Evolutionary conservation across 768 basidiomycete species (phyloP).

Genomic region (Tricholoma matsutake): DNA sequence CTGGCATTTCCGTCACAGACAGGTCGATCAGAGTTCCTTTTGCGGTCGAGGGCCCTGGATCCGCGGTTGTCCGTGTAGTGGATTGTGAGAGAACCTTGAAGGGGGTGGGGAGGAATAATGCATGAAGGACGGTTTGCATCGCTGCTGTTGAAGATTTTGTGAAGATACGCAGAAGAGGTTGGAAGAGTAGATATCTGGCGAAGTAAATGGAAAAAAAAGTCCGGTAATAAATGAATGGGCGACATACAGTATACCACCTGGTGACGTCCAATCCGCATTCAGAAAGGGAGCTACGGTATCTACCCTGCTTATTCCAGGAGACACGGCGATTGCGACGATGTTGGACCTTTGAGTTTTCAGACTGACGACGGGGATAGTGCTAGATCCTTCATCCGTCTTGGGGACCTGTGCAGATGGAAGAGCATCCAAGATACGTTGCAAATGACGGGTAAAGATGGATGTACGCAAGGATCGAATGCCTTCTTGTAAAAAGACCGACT

Average conservation of each 20-base stretch:
- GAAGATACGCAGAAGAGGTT: slow-evolving; percentile 64
- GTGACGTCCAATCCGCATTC: slow-evolving; percentile 41
- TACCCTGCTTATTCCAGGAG: slow-evolving; percentile 70
- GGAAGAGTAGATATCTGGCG: slow-evolving; percentile 60
- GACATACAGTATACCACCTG: slow-evolving; percentile 51
- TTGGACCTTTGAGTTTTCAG: slow-evolving; percentile 58
- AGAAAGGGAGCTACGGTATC: slow-evolving; percentile 64
- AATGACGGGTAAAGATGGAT: slow-evolving; percentile 65
- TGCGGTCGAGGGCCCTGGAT: slow-evolving; percentile 5
- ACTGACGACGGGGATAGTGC: slow-evolving; percentile 35
- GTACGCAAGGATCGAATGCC: slow-evolving; percentile 64
- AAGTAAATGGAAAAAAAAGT: not conserved
- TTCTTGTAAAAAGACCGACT: slow-evolving; percentile 51
- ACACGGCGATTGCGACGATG: slow-evolving; percentile 70
- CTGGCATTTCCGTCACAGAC: slow-evolving; percentile 30
- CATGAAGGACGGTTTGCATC: slow-evolving; percentile 78
- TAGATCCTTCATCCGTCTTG: slow-evolving; percentile 34
- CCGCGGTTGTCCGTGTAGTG: not conserved
- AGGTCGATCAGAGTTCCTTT: slow-evolving; percentile 12
- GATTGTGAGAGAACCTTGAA: slow-evolving; percentile 51
- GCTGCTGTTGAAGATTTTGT: slow-evolving; percentile 64
- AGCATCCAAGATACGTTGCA: slow-evolving; percentile 83
- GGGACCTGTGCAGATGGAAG: slow-evolving; percentile 64
- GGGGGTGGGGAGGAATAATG: slow-evolving; percentile 77
- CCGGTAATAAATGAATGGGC: slow-evolving; percentile 6